Evolutionary conservation across 2,329 filamentous ascomycete genomes (phyloP), one percentile per base, ranked within the genome.

Genomic region (Leptoxyphium fumago): DNA sequence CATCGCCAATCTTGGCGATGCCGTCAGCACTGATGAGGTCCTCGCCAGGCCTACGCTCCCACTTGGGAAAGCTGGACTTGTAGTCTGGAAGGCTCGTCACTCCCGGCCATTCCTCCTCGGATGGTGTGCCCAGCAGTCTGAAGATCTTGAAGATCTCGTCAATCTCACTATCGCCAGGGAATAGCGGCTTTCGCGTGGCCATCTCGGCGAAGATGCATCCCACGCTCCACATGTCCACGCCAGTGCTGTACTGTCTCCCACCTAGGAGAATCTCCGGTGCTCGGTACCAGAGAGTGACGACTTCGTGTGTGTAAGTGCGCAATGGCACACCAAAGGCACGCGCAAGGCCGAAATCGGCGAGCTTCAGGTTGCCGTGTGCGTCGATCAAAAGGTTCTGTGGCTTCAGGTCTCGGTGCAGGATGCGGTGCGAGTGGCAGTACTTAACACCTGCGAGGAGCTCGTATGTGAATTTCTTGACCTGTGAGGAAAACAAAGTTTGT

Each of bases 121-220:
- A 77, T 2, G 87, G 87, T 3, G 88, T 94, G 51, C 87, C 86
- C 34, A 94, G 76, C 30, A 86, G 49, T 34, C 63, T 77, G 79
- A 94, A 94, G 61, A 82, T 93, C 69, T 89, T 91, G 73, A 93
- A 93, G 59, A 93, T 93, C 65, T 93, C 85, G 58, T 93, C 85
- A 64, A 93, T 93, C 61, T 93, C 85, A 5, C 84, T 91, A 61
- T 94, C 87, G 46, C 87, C 87, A 10, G 87, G 86, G 70, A 94
- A 94, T 38, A 94, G 72, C 5, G 87, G 86, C 67, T 93, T 94
- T 57, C 85, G 78, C 1, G 87, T 94, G 66, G 85, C 93, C 88
- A 94, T 94, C 65, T 94, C 87, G 9, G 88, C 87, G 63, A 94
- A 94, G 64, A 94, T 94, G 64, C 86, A 91, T 49, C 87, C 87